Base-by-base conservation (phyloP, 2,329 filamentous ascomycete genomes). In the Xylariaceae sp. region DNA sequence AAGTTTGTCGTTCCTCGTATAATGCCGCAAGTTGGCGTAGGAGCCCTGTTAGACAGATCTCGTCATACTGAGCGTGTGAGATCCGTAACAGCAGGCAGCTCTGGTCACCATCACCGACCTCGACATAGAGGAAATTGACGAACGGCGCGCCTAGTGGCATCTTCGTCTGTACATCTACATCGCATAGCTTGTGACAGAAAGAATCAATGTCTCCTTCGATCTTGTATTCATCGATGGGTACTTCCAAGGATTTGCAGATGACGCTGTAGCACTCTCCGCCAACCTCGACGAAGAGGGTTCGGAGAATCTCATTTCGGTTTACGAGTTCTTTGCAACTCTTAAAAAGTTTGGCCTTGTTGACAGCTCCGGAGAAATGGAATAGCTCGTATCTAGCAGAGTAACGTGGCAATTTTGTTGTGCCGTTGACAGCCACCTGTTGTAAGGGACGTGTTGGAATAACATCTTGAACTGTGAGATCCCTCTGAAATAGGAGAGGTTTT, bases 11-110 rank as follows among this genome's bases (percentile, higher is more conserved):
- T 29, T 55, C 61, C 22, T 67, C 58, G 49, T 70, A 82, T 5
- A 83, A 67, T 0, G 72, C 70, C 3, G 76, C 77, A 33, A 86
- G 74, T 56, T 84, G 79, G 16, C 71, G 71, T 46, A 85, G 73
- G 17, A 85, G 72, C n/a, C 73, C 67, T 0, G 80, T 77, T 7
- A 86, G 71, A 53, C 78, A 85, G 19, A 86, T 80, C 51, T 83
- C 83, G 52, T 86, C 83, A 57, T 85, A 86, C 54, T 86, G 82
- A 1, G 82, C 79, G 60, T 86, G 83, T 0, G 82, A 85, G 44
- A 86, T 75, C 45, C 82, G 76, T 59, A 84, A 73, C 47, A 77
- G 66, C 12, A 85, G 74, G 38, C 66, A 71, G 25, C 65, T 69
- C 22, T 59, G 52, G n/a, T n/a, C n/a, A 23, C 50, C 55, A 16